A percentile compares a stretch with the other conserved stretches of the same genome.
phyloP scores from a whole-genome alignment of 495 filamentous ascomycete species.

The Tetracladium marchalianum region DNA sequence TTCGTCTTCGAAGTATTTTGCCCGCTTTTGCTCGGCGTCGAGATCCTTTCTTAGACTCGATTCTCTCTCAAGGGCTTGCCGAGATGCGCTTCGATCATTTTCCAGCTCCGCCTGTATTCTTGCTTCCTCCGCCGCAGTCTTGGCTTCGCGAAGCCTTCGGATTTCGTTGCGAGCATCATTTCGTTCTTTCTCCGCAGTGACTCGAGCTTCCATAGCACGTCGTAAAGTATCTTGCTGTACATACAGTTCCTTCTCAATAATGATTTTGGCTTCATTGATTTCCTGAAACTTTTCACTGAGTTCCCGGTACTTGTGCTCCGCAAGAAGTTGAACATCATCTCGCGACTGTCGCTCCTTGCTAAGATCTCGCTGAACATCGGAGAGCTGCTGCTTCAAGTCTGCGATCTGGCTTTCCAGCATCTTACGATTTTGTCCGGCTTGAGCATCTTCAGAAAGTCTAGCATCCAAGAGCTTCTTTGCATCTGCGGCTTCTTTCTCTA shows the following conservation, averaged over 20 bases:
- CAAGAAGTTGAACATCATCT: conserved; percentile 86
- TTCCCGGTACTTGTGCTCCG: conserved; percentile 75
- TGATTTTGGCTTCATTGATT: conserved; percentile 94
- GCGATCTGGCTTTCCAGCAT: conserved; percentile 80
- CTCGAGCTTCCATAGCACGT: conserved; percentile 71
- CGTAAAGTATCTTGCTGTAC: conserved; percentile 92
- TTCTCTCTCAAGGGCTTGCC: conserved; percentile 74
- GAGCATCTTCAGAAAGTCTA: conserved; percentile 79
- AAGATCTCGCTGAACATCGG: conserved; percentile 76
- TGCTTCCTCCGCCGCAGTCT: conserved; percentile 73
- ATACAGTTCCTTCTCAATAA: conserved; percentile 96
- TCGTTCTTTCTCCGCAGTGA: conserved; percentile 71
- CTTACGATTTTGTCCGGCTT: conserved; percentile 74
- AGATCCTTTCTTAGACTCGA: conserved; percentile 68
- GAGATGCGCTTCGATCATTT: conserved; percentile 69
- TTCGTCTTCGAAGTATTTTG: conserved; percentile 68
- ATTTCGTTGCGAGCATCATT: conserved; percentile 84
- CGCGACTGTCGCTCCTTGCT: conserved; percentile 91
- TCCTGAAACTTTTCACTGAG: conserved; percentile 76
- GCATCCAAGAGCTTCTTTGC: conserved; percentile 79
- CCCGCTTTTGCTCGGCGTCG: conserved; percentile 55
- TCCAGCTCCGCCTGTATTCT: conserved; percentile 71
- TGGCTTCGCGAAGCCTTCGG: conserved; percentile 69
- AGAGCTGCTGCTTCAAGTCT: conserved; percentile 77
- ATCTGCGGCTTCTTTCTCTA: conserved; percentile 83